Base-by-base conservation (phyloP, 345 rosid genomes). In the Boechera stricta region DNA sequence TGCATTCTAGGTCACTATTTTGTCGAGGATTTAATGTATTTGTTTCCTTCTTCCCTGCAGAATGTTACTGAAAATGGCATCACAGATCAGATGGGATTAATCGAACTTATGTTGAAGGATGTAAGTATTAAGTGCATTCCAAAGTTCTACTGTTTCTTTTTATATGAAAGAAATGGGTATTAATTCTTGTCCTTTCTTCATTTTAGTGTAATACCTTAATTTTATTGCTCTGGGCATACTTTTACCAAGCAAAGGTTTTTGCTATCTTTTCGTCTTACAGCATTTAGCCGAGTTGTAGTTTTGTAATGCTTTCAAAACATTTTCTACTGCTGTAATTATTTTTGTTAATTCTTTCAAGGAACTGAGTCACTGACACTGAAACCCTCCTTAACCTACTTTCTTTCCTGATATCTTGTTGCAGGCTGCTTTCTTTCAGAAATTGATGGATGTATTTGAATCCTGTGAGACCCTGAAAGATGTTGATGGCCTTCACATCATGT, bases 401-500 rank as follows among this genome's bases (percentile, higher is more conserved):
- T 79, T 77, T 60, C 75, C 56, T 64, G 77, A 65, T 64, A 36
- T 44, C 55, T 16, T 69, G 74, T 61, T 86, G 85, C 94, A 94
- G 98, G 89, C 56, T 84, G 84, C 84, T 16, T 90, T 90, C 85
- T 86, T 94, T 82, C 84, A 65, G 75, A 89, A 89, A 82, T 79
- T 94, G 84, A 85, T 90, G 89, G 86, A 83, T 24, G 64, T 92
- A 28, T 94, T 94, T 75, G 87, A 82, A 77, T 70, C 83, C 21
- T 89, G 90, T 59, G 99, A 94, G 74, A 93, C 84, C 67, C 64
- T 82, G 75, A 90, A 89, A 42, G 79, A 87, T 67, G 70, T 81
- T 74, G 88, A 85, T 65, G 87, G 86, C 69, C 96, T 92, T 67
- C 94, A 88, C 83, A 82, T 87, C 92, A 89, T 92, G 65, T 94